Base-by-base conservation (phyloP, 805 yeast species). In the Schizosaccharomyces pombe region DNA sequence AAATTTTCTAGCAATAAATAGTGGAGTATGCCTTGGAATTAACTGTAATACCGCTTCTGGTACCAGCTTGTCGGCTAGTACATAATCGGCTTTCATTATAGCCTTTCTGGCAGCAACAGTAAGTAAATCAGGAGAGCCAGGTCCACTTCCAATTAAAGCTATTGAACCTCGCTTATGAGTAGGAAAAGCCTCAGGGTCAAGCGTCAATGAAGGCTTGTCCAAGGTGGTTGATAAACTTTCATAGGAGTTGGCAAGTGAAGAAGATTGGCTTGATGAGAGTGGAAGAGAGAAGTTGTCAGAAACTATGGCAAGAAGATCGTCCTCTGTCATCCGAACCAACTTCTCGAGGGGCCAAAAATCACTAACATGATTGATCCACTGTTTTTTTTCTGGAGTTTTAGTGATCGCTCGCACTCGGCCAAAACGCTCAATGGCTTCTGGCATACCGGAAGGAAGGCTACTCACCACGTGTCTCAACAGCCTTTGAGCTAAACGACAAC, bases 71-170 rank as follows among this genome's bases (percentile, higher is more conserved):
- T 89, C 97, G 1, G 96, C 93, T 47, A 89, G 69, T 2, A 89
- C 74, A 56, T 84, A 67, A 64, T 89, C 95, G 0, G 96, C 96
- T 0, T 77, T 70, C 57, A 79, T 74, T 30, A 89, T 87, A 39
- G 81, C 85, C 47, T 79, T 76, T 29, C 85, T 64, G 0, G 97
- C 97, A 3, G 91, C 95, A 1, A 84, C 65, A 0, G 96, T 87
- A 24, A 89, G 71, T 63, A 85, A 73, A 1, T 85, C 80, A 0
- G 82, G 75, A 1, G 89, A 77, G 0, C 97, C 97, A 0, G 97
- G 96, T 0, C 97, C 97, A 1, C 95, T 75, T 0, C 97, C 97
- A 19, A 89, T 86, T n/a, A 89, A 70, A 1, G 91, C 76, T 9
- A 87, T 80, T 1, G 72, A 58, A 1, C 94, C 94, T 52, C 61